Percentiles rank a stretch among this genome's conserved stretches.
Conservation (phyloP, 148 eudicot species). For the Arbutus unedo region DNA sequence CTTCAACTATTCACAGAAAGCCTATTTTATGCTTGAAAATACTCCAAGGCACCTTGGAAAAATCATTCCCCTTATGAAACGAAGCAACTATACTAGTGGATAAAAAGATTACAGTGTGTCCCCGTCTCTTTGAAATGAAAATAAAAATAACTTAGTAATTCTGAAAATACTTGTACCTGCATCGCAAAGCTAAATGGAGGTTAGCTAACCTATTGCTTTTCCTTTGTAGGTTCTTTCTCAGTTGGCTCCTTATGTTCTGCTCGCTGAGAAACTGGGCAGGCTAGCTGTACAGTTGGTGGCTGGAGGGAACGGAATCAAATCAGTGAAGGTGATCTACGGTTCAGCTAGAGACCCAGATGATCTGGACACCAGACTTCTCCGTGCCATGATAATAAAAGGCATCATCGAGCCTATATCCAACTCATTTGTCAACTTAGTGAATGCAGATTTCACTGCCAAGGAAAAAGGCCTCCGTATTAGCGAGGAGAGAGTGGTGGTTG, state of each 20-base stretch:
- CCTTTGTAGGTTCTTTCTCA: slow-evolving; percentile 59
- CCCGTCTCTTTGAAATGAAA: background rate
- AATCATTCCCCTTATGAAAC: background rate
- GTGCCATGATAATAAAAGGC: slow-evolving; percentile 90
- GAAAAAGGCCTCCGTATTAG: slow-evolving; percentile 71
- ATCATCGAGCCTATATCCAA: slow-evolving; percentile 90
- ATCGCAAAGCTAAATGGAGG: background rate
- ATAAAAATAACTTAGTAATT: background rate
- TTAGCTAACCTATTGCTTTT: background rate
- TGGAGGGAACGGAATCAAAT: slow-evolving; percentile 75
- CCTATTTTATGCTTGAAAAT: background rate
- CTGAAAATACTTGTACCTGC: background rate
- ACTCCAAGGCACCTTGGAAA: background rate
- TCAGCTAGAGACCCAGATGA: slow-evolving; percentile 78
- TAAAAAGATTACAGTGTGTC: background rate
- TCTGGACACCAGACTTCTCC: slow-evolving; percentile 79
- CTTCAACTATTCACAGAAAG: background rate
- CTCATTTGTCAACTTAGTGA: slow-evolving; percentile 72
- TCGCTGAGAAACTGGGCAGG: slow-evolving; percentile 86
- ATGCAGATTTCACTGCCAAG: slow-evolving; percentile 88
- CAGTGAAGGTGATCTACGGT: slow-evolving; percentile 59
- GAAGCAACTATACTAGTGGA: background rate
- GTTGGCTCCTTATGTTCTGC: slow-evolving; percentile 69
- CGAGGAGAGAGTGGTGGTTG: slow-evolving; percentile 57
- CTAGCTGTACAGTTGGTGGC: slow-evolving; percentile 75